Evolutionary conservation across 1,284 basidiomycete species (phyloP), one percentile per base, ranked within the genome.

Genomic region (Coniferiporia sulphurascens): DNA sequence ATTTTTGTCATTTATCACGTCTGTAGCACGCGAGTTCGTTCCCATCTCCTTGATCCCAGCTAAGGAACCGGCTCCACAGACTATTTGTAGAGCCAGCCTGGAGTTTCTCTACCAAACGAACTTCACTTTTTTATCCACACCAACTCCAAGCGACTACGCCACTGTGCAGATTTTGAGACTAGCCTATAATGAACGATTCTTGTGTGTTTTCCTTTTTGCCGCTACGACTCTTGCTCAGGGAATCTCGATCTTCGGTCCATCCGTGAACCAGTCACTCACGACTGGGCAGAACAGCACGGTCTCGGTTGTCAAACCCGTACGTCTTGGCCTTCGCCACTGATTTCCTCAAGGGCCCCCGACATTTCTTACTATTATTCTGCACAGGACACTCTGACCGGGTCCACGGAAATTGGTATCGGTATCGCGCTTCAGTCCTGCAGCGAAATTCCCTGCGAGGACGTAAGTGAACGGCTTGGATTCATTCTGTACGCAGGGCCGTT

Each of bases 401-500:
- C 76, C 1, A 63, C 68, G 34, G 80, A 82, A 52, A 71, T 83
- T 15, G 72, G 73, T 9, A 60, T 83, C 52, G 76, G 74, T 17
- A 76, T 83, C 60, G 74, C 65, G 1, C 49, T 75, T 19, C 64
- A 67, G 48, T 65, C 69, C 13, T 82, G 80, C 63, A 19, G 22
- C 58, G 66, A 48, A 17, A 67, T 64, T 38, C 61, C 70, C 1
- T 76, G 74, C 61, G 63, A 65, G 15, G 61, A 74, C 55, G 66
- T 70, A 2, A 63, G 64, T 7, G 63, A 76, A 12, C 64, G 64
- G 3, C 64, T 84, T n/a, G 81, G 80, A 1, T 62, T 55, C 10
- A 62, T 80, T 58, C 69, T 82, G 17, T 83, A 81, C 68, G 68
- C 68, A 13, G 81, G 82, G 7, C 57, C 66, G 0, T 84, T 73